Evolutionary conservation across 352 stramenopile genomes (phyloP), one percentile per base, ranked within the genome.

Genomic region (Phytophthora parvispora): DNA sequence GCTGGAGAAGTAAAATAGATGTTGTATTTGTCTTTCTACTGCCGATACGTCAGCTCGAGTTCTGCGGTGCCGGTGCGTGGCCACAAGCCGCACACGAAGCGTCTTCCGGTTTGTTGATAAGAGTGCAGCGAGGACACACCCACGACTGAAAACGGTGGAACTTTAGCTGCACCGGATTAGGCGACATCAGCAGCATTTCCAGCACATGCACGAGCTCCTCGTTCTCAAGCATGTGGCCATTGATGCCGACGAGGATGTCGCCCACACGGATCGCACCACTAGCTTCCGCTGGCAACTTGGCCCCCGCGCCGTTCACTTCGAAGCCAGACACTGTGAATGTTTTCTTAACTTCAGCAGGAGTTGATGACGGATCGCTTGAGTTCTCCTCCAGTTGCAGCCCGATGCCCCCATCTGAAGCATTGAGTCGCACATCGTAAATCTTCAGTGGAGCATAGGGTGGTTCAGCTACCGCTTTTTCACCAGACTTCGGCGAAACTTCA

Each of bases 91-190:
- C 83, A 56, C 87, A 96, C 13, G 42, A 63, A 3, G 67, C 53
- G 28, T 69, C 73, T 12, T 65, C 69, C 0, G 56, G 24, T 20
- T 83, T 63, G 60, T 96, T 96, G 12, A 90, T 53, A 3, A 96
- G 79, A n/a, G 89, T 96, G 64, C 89, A 96, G 4, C 77, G 77
- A 56, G 79, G 75, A 74, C 89, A 96, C 34, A 79, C 60, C 89
- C 89, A 96, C 15, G 77, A 63, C 47, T 87, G 68, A 13, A 78
- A 66, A 36, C 87, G 86, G 58, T 87, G 72, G 54, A 96, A 94
- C 24, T 69, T 76, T 15, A 96, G 83, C 27, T 74, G 74, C 31
- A 96, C 84, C 0, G 87, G 86, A 52, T 90, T 93, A 7, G 83
- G 67, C 8, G 87, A 79, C 60, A 89, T 94, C 56, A 85, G 57